A percentile compares a stretch with the other conserved stretches of the same genome.
phyloP scores from a whole-genome alignment of 805 yeast genomes.

The Zygosaccharomyces bisporus region DNA sequence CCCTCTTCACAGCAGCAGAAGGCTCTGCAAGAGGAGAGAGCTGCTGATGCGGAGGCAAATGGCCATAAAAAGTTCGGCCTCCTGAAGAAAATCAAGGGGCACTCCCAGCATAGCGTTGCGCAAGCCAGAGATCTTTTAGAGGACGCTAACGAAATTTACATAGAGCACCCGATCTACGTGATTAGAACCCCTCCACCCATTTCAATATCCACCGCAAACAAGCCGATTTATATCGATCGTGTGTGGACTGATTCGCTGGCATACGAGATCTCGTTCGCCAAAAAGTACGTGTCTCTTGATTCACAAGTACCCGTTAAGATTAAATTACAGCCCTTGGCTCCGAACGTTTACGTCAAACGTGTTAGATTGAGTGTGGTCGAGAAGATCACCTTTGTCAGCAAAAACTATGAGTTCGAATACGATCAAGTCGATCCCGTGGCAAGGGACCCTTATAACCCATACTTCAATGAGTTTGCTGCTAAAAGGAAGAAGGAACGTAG shows the following conservation, averaged over 20 bases:
- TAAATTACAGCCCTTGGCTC: constrained; percentile 62
- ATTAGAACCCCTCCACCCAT: constrained; percentile 42
- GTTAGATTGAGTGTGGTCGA: constrained; percentile 65
- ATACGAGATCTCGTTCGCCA: constrained; percentile 68
- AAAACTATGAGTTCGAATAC: constrained; percentile 48
- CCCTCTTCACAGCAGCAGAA: constrained; percentile 5
- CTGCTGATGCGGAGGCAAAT: constrained; percentile 16
- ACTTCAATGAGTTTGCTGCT: constrained; percentile 32
- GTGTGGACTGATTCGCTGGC: constrained; percentile 69
- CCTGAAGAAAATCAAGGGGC: constrained; percentile 27
- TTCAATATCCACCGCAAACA: constrained; percentile 46
- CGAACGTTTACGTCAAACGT: constrained; percentile 58
- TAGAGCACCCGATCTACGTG: constrained; percentile 35
- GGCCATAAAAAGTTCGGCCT: constrained; percentile 15
- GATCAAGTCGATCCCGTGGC: constrained; percentile 45
- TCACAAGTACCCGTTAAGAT: constrained; percentile 57
- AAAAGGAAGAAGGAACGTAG: constrained; percentile 45
- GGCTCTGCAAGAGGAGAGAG: constrained; percentile 5
- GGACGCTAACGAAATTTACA: constrained; percentile 20
- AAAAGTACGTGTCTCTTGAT: constrained; percentile 63
- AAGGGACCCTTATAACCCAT: constrained; percentile 34
- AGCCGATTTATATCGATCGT: constrained; percentile 72
- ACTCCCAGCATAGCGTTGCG: not conserved
- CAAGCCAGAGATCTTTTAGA: constrained; percentile 7
- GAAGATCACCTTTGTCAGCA: constrained; percentile 58